Conservation (phyloP, 2,329 filamentous ascomycete species). For the Claviceps lovelessii region DNA sequence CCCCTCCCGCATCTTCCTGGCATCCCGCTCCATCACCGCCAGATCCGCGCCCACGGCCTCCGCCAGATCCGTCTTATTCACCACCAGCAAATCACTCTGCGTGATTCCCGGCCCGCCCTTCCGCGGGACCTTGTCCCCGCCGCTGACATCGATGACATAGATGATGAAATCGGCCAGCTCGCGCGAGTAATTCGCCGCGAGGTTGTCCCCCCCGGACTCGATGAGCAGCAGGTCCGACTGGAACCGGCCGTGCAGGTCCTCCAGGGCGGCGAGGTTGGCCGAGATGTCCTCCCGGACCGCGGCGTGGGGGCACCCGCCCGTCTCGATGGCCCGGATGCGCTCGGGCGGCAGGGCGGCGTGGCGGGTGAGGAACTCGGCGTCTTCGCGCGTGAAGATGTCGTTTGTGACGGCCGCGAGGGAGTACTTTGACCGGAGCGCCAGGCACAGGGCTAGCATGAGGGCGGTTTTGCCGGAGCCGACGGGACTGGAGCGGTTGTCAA, state of each 20-base stretch:
- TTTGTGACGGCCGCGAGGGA: constrained; percentile 93
- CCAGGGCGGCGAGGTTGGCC: constrained; percentile 81
- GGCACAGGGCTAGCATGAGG: constrained; percentile 86
- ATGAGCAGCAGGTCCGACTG: constrained; percentile 74
- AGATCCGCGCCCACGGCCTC: constrained; percentile 83
- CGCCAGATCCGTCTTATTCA: constrained; percentile 95
- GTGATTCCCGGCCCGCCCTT: constrained; percentile 97
- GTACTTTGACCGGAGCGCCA: constrained; percentile 63
- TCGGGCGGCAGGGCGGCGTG: constrained; percentile 67
- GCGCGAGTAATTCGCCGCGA: constrained; percentile 89
- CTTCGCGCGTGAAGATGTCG: constrained; percentile 97
- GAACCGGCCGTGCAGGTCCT: constrained; percentile 73
- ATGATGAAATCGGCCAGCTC: constrained; percentile 96
- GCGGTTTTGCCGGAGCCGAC: constrained; percentile 96
- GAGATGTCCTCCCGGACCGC: constrained; percentile 95
- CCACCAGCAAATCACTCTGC: constrained; percentile 80
- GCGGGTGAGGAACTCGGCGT: constrained; percentile 90
- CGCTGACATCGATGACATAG: constrained; percentile 94
- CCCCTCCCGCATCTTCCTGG: constrained; percentile 85
- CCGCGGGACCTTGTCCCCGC: constrained; percentile 89
- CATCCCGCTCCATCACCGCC: constrained; percentile 85
- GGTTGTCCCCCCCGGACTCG: constrained; percentile 89
- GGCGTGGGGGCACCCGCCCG: constrained; percentile 90
- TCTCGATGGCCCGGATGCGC: constrained; percentile 92
- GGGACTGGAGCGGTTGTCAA: constrained; percentile 40